Conservation (phyloP, 116 monocot species). For the Zostera marina region DNA sequence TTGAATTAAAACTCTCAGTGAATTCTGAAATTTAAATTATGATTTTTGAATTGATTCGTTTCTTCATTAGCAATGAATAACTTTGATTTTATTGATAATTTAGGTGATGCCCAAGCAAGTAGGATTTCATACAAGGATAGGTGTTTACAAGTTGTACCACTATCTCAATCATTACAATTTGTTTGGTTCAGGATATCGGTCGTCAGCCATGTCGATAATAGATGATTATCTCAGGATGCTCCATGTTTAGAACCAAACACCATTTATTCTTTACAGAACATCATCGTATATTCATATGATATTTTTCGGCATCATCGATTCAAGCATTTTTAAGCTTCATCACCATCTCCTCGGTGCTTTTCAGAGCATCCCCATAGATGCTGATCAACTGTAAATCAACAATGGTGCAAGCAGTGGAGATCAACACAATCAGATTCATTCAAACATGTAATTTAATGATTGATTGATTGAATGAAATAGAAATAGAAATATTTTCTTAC, state of each 20-base stretch:
- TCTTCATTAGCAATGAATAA: too few relatives aligned
- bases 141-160: constrained; percentile 85
- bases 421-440: neutral
- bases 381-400: constrained; percentile 46
- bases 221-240: constrained; percentile 54
- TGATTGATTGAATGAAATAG: neutral
- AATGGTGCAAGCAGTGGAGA: too few relatives aligned
- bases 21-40: too few relatives aligned
- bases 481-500: constrained; percentile 18
- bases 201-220: constrained; percentile 79
- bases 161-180: constrained; percentile 96
- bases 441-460: too few relatives aligned
- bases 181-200: constrained; percentile 82
- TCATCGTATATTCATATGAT: too few relatives aligned
- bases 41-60: too few relatives aligned
- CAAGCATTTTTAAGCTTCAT: constrained; percentile 49
- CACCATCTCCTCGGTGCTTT: constrained; percentile 63
- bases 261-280: neutral
- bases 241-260: constrained; percentile 16
- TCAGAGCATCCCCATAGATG: constrained; percentile 74
- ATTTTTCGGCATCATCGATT: neutral
- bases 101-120: constrained; percentile 93
- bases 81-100: neutral
- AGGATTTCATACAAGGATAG: constrained; percentile 76
- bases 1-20: neutral